Evolutionary conservation across 345 rosid genomes (phyloP).

Genomic region (Pugionium cornutum): DNA sequence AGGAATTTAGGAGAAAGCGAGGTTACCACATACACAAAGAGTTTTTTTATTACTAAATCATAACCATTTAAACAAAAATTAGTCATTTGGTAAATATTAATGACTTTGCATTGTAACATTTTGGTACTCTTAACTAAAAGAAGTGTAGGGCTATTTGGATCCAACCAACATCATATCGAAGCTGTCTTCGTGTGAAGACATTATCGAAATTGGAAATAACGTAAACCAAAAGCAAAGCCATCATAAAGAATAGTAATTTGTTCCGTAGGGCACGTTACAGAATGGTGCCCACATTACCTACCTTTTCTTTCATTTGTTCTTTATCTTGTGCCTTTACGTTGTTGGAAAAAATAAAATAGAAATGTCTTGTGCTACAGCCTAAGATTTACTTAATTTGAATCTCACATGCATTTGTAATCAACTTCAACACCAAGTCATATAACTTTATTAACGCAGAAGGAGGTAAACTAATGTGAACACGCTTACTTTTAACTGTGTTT

Average conservation of each 20-base stretch:
- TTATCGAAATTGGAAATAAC: slow-evolving; percentile 28
- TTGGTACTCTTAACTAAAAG: background rate
- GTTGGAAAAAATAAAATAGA: background rate
- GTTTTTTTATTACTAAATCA: too few species aligned
- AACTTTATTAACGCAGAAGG: background rate
- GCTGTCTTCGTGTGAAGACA: slow-evolving; percentile 29
- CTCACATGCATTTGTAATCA: slow-evolving; percentile 24
- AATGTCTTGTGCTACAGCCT: background rate
- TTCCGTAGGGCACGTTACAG: slow-evolving; percentile 19
- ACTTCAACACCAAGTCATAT: slow-evolving; percentile 17
- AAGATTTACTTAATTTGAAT: background rate
- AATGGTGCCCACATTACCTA: slow-evolving; percentile 22
- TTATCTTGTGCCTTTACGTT: slow-evolving; percentile 12
- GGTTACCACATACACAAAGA: too few species aligned
- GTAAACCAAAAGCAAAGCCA: slow-evolving; percentile 32
- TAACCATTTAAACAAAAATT: too few species aligned
- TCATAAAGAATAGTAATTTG: background rate
- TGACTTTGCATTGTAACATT: slow-evolving; percentile 1
- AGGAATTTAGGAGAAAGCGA: too few species aligned
- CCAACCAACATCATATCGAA: slow-evolving; percentile 28
- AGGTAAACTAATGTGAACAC: background rate
- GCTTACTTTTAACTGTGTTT: background rate
- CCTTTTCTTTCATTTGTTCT: slow-evolving; percentile 1
- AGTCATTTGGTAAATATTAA: background rate
- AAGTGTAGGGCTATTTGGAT: slow-evolving; percentile 13